Conservation (phyloP, 75 land plant genomes). For the Cupressus sempervirens region DNA sequence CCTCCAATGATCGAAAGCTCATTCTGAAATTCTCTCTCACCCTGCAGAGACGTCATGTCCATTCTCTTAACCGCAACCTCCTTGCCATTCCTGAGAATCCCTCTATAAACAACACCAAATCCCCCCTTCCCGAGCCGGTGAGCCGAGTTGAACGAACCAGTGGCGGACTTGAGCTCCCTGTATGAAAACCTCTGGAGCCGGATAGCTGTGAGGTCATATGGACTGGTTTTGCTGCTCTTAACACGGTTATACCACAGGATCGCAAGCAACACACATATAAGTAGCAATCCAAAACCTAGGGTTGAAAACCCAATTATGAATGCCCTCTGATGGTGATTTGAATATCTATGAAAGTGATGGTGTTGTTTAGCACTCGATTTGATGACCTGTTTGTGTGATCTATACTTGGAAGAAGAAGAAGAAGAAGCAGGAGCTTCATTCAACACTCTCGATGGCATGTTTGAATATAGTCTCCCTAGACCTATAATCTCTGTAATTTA, state of each 20-base stretch:
- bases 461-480: not conserved
- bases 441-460: constrained; percentile 1
- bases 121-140: constrained; percentile 68
- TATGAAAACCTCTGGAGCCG: constrained; percentile 34
- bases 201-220: constrained; percentile 16
- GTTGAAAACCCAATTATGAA: constrained; percentile 5
- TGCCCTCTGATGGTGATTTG: not conserved
- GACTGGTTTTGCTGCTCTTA: constrained; percentile 18
- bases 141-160: constrained; percentile 36
- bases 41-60: constrained; percentile 38
- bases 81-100: constrained; percentile 56
- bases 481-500: not conserved
- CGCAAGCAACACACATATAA: not conserved
- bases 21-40: constrained; percentile 68
- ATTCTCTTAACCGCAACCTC: constrained; percentile 70
- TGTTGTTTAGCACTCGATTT: not conserved
- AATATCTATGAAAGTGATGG: not conserved
- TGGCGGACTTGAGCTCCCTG: constrained; percentile 42
- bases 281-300: not conserved
- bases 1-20: constrained; percentile 61
- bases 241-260: constrained; percentile 4
- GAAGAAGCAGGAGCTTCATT: not conserved
- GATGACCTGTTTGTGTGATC: not conserved
- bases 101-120: constrained; percentile 67
- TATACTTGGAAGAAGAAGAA: not conserved